These are phyloP conservation scores for Guadua angustifolia DNA, from an alignment of 176 grass and related monocot genomes.

Conservation along the genomic window DNA sequence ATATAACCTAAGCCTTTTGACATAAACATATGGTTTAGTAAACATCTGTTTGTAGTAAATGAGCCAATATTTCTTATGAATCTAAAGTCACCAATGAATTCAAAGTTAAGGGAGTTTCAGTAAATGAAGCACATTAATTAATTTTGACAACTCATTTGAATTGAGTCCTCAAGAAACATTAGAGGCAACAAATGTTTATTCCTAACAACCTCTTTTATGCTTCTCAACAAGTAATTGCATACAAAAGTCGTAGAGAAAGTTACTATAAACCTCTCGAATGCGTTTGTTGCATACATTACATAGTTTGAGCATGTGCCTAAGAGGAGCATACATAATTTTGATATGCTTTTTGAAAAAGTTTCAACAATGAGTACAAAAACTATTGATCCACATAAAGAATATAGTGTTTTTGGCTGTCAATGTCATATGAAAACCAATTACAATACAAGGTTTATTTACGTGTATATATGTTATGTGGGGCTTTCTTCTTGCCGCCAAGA, in stretches of 20 bases:
- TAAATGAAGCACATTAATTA: constrained; percentile 13
- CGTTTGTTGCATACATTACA: neutral
- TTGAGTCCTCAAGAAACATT: neutral
- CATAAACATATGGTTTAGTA: neutral
- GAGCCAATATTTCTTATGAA: neutral
- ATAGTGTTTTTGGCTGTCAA: neutral
- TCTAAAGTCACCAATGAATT: neutral
- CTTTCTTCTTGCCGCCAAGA: too few species aligned
- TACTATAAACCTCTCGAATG: neutral
- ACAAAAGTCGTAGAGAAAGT: constrained; percentile 1
- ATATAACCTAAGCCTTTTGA: neutral
- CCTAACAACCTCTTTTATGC: neutral
- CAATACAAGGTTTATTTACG: neutral
- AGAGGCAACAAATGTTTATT: constrained; percentile 11
- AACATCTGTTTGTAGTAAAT: neutral
- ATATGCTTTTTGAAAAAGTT: neutral
- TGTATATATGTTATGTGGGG: too few species aligned
- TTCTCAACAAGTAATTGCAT: constrained; percentile 3
- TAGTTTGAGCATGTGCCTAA: constrained; percentile 6
- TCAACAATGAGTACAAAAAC: constrained; percentile 16
- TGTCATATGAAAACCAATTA: constrained; percentile 6
- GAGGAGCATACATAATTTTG: neutral
- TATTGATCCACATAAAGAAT: neutral
- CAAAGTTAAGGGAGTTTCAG: neutral
- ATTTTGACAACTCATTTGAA: constrained; percentile 23